A percentile compares a stretch with the other conserved stretches of the same genome.
These are phyloP conservation scores for Geotrichum candidum DNA, from an alignment of 1,139 yeast genomes.

Conservation along the genomic window DNA sequence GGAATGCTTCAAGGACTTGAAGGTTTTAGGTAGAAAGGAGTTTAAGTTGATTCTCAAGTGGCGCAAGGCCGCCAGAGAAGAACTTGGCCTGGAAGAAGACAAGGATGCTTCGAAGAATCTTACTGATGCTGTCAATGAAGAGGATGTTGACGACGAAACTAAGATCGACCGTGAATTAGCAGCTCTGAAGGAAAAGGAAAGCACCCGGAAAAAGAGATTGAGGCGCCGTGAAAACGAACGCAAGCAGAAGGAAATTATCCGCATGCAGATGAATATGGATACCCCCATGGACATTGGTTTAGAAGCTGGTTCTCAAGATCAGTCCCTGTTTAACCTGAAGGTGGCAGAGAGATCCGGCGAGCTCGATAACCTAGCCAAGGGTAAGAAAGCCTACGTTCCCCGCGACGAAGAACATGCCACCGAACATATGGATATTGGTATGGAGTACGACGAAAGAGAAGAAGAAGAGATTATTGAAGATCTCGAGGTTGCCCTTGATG, in stretches of 20 bases:
- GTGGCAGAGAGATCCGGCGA: slow-evolving; percentile 83
- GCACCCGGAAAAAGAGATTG: slow-evolving; percentile 65
- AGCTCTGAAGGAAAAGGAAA: slow-evolving; percentile 65
- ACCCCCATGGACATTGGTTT: slow-evolving; percentile 90
- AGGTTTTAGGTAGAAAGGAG: slow-evolving; percentile 90
- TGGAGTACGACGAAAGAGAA: slow-evolving; percentile 37
- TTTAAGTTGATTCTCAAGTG: slow-evolving; percentile 78
- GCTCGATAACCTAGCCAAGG: slow-evolving; percentile 64
- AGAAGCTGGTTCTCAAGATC: slow-evolving; percentile 86
- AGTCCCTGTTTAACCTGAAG: slow-evolving; percentile 73
- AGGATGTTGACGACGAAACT: slow-evolving; percentile 79
- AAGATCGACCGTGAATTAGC: slow-evolving; percentile 79
- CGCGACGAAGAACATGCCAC: slow-evolving; percentile 44
- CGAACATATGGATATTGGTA: slow-evolving; percentile 42
- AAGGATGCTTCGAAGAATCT: slow-evolving; percentile 28
- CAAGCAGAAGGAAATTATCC: slow-evolving; percentile 79
- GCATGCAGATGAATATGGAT: slow-evolving; percentile 95
- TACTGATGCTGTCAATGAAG: slow-evolving; percentile 42
- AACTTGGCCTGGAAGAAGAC: slow-evolving; percentile 60
- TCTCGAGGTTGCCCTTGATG: slow-evolving; percentile 73
- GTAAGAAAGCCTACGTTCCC: slow-evolving; percentile 70
- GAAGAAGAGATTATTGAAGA: slow-evolving; percentile 61
- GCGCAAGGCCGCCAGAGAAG: slow-evolving; percentile 79
- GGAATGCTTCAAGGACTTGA: slow-evolving; percentile 83
- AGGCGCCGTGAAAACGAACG: slow-evolving; percentile 74